Base-by-base conservation (phyloP, 1,139 yeast genomes). In the Pichia sp. region DNA sequence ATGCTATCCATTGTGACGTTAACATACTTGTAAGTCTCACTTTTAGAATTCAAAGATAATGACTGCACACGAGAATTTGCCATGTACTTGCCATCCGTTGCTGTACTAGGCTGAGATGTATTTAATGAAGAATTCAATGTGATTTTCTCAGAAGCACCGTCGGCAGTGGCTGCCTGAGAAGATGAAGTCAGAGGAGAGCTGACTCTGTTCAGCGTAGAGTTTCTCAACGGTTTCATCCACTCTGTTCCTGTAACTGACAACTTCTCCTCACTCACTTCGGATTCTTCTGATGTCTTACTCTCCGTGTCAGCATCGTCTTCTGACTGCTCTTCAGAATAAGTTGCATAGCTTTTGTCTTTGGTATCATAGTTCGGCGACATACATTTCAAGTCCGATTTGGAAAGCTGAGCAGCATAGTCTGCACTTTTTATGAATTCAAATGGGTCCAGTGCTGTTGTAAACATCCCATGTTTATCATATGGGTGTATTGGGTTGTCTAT, bases 401-500 rank as follows among this genome's bases (percentile, higher is more conserved):
- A 60, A 49, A 56, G 10, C 15, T 52, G 38, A 30, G 45, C 49
- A 3, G 45, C 48, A 8, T 40, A 40, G 30, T 42, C 38, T 10
- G 49, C 30, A n/a, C 45, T 34, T 32, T 50, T 53, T 1, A 58
- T 34, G 45, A 60, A 62, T 30, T 58, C 58, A 29, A 66, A 50
- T 23, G 71, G 72, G 55, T 69, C 71, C 5, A 56, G 49, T 1
- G 70, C 63, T 1, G 61, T 57, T 5, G 53, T 55, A 56, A 68
- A 69, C 59, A 70, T 60, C 7, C 72, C 72, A 2, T 62, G 56
- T n/a, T 61, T 54, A 4, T 66, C 61, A 45, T 55, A 60, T 0
- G 71, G 66, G 31, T 59, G 57, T 10, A 70, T 70, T 1, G 72
- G 72, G 51, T 68, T 68, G 30, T 68, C 69, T 29, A 69, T 61